phyloP scores from a whole-genome alignment of 805 yeast genomes.

The Suhomyces xylopsoci region DNA sequence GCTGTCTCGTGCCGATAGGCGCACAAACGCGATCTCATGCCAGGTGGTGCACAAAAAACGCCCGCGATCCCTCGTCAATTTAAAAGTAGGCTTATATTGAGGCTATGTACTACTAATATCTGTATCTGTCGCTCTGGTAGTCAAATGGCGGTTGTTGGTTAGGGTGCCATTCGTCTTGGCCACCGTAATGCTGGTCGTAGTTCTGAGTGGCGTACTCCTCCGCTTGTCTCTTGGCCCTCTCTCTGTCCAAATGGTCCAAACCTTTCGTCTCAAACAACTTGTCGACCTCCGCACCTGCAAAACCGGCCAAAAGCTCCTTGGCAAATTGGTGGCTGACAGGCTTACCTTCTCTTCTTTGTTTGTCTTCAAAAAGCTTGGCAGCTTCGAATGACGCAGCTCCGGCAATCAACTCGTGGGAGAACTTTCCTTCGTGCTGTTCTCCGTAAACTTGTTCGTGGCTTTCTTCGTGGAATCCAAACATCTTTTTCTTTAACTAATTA shows the following conservation, averaged over 20 bases:
- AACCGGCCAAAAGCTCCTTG: constrained; percentile 26
- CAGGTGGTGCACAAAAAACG: no score
- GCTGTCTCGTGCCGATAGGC: no score
- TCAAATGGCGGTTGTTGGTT: constrained; percentile 24
- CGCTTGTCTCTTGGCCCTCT: constrained; percentile 24
- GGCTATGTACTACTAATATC: constrained; percentile 11
- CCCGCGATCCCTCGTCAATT: no score
- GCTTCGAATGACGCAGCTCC: constrained; percentile 35
- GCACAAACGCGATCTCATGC: no score
- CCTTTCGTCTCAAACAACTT: constrained; percentile 34
- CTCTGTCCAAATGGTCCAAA: constrained; percentile 29
- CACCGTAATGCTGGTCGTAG: constrained; percentile 29
- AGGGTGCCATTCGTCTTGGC: constrained; percentile 26
- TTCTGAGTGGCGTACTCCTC: constrained; percentile 15
- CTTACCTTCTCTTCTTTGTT: constrained; percentile 30
- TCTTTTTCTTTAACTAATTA: constrained; percentile 8
- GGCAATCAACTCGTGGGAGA: constrained; percentile 29
- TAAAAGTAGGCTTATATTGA: no score
- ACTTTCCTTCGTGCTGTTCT: constrained; percentile 27
- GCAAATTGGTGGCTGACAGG: constrained; percentile 30
- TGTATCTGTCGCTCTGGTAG: constrained; percentile 22
- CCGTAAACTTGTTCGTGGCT: constrained; percentile 28
- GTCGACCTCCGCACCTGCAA: constrained; percentile 33
- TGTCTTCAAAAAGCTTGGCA: constrained; percentile 29
- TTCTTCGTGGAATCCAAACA: constrained; percentile 27